These are phyloP conservation scores for Pyronema omphalodes DNA, from an alignment of 495 filamentous ascomycete genomes.

Conservation along the genomic window DNA sequence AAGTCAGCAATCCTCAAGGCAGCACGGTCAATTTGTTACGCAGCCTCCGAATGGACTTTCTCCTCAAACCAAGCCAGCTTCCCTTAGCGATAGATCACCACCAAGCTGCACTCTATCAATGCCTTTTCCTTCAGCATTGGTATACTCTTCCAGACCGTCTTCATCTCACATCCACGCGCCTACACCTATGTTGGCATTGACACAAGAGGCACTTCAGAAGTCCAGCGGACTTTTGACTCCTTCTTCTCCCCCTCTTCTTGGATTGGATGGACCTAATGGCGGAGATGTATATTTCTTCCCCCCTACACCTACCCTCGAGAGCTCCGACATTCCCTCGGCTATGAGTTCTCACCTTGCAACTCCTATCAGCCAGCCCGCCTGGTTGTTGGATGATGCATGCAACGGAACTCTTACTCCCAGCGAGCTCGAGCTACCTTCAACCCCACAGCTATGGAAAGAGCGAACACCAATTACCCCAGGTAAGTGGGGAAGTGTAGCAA, in stretches of 20 bases:
- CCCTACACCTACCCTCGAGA: slow-evolving; percentile 74
- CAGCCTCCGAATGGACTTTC: slow-evolving; percentile 40
- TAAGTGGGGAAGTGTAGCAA: slow-evolving; percentile 27
- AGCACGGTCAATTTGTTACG: slow-evolving; percentile 66
- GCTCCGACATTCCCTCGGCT: slow-evolving; percentile 58
- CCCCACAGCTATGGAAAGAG: slow-evolving; percentile 40
- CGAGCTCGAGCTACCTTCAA: slow-evolving; percentile 26
- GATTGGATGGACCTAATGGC: slow-evolving; percentile 50
- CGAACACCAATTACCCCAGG: slow-evolving; percentile 78
- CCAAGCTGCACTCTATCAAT: slow-evolving; percentile 14
- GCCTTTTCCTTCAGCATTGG: slow-evolving; percentile 41
- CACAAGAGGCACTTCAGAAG: slow-evolving; percentile 62
- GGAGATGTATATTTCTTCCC: slow-evolving; percentile 58
- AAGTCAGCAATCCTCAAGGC: slow-evolving; percentile 41
- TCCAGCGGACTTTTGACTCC: slow-evolving; percentile 52
- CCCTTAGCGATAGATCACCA: slow-evolving; percentile 31
- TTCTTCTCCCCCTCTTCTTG: slow-evolving; percentile 53
- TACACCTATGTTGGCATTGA: slow-evolving; percentile 38
- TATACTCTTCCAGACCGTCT: slow-evolving; percentile 51
- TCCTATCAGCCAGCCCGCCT: slow-evolving; percentile 22
- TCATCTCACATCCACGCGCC: slow-evolving; percentile 42
- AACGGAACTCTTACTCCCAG: slow-evolving; percentile 33
- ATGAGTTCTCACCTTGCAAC: slow-evolving; percentile 69
- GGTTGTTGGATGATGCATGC: slow-evolving; percentile 65
- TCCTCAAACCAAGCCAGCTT: slow-evolving; percentile 28